Conservation (phyloP, 1,284 basidiomycete species). For the Hypsizygus ulmarius region DNA sequence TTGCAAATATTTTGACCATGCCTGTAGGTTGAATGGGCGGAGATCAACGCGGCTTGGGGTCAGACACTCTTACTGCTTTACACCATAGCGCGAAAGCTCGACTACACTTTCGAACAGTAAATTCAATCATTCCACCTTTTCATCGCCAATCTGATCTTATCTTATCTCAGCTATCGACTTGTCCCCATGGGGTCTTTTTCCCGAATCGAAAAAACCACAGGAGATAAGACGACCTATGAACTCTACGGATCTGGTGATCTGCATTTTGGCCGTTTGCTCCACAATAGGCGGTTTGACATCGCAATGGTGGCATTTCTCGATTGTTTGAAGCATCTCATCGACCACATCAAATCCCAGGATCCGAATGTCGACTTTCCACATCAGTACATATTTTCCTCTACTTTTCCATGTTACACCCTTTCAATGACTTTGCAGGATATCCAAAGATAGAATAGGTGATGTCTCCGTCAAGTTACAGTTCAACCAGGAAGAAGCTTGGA, state of each 20-base stretch:
- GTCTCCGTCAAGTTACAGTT: slow-evolving; percentile 93
- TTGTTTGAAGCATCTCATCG: slow-evolving; percentile 88
- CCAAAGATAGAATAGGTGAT: slow-evolving; percentile 94
- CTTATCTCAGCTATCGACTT: slow-evolving; percentile 70
- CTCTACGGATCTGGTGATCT: slow-evolving; percentile 90
- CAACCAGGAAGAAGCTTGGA: slow-evolving; percentile 95
- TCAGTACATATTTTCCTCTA: slow-evolving; percentile 51
- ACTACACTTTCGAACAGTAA: slow-evolving; percentile 83
- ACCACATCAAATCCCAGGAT: slow-evolving; percentile 77
- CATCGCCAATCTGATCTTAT: slow-evolving; percentile 13
- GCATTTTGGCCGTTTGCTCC: slow-evolving; percentile 82
- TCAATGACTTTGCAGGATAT: slow-evolving; percentile 59
- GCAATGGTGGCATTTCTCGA: slow-evolving; percentile 97
- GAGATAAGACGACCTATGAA: slow-evolving; percentile 84
- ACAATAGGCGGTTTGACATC: slow-evolving; percentile 93
- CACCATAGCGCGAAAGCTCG: slow-evolving; percentile 87
- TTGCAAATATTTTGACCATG: slow-evolving; percentile 3
- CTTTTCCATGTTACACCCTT: no score
- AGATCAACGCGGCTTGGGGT: slow-evolving; percentile 99
- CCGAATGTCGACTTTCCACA: slow-evolving; percentile 78
- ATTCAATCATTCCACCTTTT: slow-evolving; percentile 21
- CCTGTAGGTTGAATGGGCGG: slow-evolving; percentile 89
- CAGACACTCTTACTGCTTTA: slow-evolving; percentile 91
- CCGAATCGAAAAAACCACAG: slow-evolving; percentile 79
- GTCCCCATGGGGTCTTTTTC: slow-evolving; percentile 94